Evolutionary conservation across 441 rosid genomes (phyloP).

Genomic region (Gossypium armourianum): DNA sequence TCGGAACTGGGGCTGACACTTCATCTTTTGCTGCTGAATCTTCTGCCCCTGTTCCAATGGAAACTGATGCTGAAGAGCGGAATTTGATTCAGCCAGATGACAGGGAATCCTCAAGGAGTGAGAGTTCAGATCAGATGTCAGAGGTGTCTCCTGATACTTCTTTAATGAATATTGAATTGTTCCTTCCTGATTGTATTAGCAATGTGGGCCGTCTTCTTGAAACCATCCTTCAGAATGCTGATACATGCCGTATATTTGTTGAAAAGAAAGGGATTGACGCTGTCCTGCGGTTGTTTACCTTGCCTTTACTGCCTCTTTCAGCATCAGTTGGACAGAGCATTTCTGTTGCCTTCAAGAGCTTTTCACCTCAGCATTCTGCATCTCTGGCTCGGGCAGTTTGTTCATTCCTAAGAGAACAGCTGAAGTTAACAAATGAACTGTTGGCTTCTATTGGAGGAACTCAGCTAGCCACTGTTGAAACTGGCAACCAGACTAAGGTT

Average conservation of each 20-base stretch:
- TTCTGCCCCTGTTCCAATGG: slow-evolving; percentile 75
- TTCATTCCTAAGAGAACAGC: slow-evolving; percentile 61
- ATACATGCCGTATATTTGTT: slow-evolving; percentile 78
- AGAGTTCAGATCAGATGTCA: slow-evolving; percentile 36
- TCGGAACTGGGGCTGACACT: slow-evolving; percentile 63
- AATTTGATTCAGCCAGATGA: slow-evolving; percentile 28
- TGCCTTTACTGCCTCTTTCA: slow-evolving; percentile 77
- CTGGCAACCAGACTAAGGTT: slow-evolving; percentile 41
- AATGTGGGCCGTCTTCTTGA: slow-evolving; percentile 86
- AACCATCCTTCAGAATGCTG: slow-evolving; percentile 91
- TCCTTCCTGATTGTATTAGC: slow-evolving; percentile 74
- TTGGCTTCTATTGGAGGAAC: slow-evolving; percentile 50
- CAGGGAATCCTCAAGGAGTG: slow-evolving; percentile 36
- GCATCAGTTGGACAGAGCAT: slow-evolving; percentile 69
- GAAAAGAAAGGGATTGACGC: slow-evolving; percentile 90
- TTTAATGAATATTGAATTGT: slow-evolving; percentile 42
- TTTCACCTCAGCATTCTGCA: slow-evolving; percentile 81
- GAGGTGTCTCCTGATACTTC: slow-evolving; percentile 54
- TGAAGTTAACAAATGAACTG: slow-evolving; percentile 48
- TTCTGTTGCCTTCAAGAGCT: slow-evolving; percentile 76
- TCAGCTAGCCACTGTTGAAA: slow-evolving; percentile 50
- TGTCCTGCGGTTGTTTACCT: slow-evolving; percentile 56
- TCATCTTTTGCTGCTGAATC: slow-evolving; percentile 32
- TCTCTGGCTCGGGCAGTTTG: slow-evolving; percentile 74
- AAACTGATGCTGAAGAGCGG: slow-evolving; percentile 67